A percentile compares a stretch with the other conserved stretches of the same genome.
Evolutionary conservation across 2,329 filamentous ascomycete species (phyloP).

Genomic region (Leptographium flavum): DNA sequence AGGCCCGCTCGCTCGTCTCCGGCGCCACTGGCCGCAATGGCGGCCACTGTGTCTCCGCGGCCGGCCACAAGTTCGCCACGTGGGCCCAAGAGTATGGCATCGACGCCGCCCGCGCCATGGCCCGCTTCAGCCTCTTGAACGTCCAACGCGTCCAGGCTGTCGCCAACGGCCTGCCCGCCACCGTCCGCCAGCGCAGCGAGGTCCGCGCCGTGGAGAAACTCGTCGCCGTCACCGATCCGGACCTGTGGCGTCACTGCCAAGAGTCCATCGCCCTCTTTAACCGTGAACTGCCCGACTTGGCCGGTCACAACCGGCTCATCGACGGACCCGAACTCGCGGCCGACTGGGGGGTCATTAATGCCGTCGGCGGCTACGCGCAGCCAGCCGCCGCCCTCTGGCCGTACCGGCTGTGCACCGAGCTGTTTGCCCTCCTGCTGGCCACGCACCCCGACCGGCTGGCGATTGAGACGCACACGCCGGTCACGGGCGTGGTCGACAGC

Average conservation of each 20-base stretch:
- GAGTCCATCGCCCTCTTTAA: too few relatives aligned
- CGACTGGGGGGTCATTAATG: neutral
- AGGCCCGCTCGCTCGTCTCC: constrained; percentile 15
- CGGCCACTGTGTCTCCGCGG: constrained; percentile 9
- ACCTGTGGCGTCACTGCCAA: too few relatives aligned
- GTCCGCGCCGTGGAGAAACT: neutral
- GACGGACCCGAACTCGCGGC: neutral
- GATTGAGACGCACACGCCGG: constrained; percentile 15
- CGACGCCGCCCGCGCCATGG: constrained; percentile 7
- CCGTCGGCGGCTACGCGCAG: constrained; percentile 4
- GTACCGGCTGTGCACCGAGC: constrained; percentile 22
- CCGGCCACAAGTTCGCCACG: constrained; percentile 1
- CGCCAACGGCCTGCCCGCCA: neutral
- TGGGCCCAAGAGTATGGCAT: constrained; percentile 3
- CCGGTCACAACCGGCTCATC: too few relatives aligned
- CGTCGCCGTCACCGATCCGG: neutral
- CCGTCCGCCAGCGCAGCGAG: neutral
- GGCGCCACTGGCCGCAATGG: constrained; percentile 19
- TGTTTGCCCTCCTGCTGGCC: constrained; percentile 19
- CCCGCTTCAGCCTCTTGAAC: constrained; percentile 3
- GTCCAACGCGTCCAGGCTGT: neutral
- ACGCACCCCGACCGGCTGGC: constrained; percentile 10
- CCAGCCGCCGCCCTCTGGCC: constrained; percentile 25
- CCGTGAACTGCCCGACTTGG: too few relatives aligned
- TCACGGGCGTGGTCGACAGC: constrained; percentile 9